Base-by-base conservation (phyloP, 2,329 filamentous ascomycete genomes). In the Fusarium drepaniforme region DNA sequence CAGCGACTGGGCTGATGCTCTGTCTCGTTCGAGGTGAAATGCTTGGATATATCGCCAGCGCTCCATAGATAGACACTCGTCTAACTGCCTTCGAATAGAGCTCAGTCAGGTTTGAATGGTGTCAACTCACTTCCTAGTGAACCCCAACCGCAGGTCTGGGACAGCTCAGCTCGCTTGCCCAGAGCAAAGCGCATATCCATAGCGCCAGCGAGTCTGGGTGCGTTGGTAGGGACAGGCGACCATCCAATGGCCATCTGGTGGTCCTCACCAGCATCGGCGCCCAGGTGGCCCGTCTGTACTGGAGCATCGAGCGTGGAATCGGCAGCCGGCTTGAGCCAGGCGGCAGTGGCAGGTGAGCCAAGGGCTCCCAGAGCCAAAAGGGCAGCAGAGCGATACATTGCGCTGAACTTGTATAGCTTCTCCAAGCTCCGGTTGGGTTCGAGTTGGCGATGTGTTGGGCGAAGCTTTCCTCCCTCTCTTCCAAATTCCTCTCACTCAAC, bases 91-190 rank as follows among this genome's bases (percentile, higher is more conserved):
- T n/a, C 21, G 28, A 33, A 16, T 16, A 23, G n/a, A 40, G 16
- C 44, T 21, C 23, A 23, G 12, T 35, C 25, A 13, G 30, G 9
- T 30, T 58, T 12, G 13, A 35, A 33, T 18, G 49, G 15, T 42
- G 37, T 67, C 30, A 16, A 80, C 82, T 80, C 68, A 83, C 82
- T 79, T 68, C 77, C 78, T 42, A 74, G 70, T 21, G 62, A 64
- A 18, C 80, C 74, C 60, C 77, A 84, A 11, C 82, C 82, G 57
- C 82, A 84, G 1, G 82, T 83, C 37, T 74, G 73, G 5, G 76
- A 62, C 25, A 82, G 62, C 3, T 53, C 49, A 30, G 76, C 69
- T 66, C 73, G 81, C 44, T 79, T 82, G 1, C 76, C 82, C 5
- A 80, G 74, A 9, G 78, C 67, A 18, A 81, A 80, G 6, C 71